Percentiles rank a stretch among this genome's conserved stretches.
phyloP scores from a whole-genome alignment of 2,329 filamentous ascomycete species.

The Phyllosticta citrichinensis region DNA sequence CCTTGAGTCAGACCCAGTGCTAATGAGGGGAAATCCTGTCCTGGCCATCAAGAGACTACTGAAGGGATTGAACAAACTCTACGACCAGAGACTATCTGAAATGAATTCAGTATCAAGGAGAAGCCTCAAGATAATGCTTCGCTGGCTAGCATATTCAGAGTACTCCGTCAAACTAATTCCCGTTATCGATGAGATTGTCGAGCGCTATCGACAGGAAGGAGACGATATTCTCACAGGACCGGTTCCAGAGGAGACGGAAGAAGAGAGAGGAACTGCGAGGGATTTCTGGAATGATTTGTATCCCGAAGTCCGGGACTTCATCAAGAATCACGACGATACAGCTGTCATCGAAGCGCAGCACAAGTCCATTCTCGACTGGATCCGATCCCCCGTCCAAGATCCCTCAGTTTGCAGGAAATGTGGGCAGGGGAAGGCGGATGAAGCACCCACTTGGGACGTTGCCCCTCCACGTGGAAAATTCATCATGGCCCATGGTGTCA shows the following conservation, averaged over 20 bases:
- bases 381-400: not conserved
- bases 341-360: not conserved
- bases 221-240: no score
- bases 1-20: no score
- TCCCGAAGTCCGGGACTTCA: not conserved
- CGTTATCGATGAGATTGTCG: not conserved
- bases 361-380: not conserved
- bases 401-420: no score
- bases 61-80: not conserved
- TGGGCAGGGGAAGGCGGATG: no score
- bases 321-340: not conserved
- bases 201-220: not conserved
- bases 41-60: not conserved
- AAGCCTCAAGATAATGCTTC: not conserved
- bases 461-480: not conserved
- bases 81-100: not conserved
- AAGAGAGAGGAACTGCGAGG: no score
- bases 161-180: not conserved
- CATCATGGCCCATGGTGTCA: not conserved
- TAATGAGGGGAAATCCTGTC: not conserved
- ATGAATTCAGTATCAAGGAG: not conserved
- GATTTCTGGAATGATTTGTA: not conserved
- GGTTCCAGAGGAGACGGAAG: no score
- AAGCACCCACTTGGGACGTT: not conserved
- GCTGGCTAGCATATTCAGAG: not conserved